phyloP scores from a whole-genome alignment of 768 basidiomycete species.

The Sporobolomyces phaffii region DNA sequence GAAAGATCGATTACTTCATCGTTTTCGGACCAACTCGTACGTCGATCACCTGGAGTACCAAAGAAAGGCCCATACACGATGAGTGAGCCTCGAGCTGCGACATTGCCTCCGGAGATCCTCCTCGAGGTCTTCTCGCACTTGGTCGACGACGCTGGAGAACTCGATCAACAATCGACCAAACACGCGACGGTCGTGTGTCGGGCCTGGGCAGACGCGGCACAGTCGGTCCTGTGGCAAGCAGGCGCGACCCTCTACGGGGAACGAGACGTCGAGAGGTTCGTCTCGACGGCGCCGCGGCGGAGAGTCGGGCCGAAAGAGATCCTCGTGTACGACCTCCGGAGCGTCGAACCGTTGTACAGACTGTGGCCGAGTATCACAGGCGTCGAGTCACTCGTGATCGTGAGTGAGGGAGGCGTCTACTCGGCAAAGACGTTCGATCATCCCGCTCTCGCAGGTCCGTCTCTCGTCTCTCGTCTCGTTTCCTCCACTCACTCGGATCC shows the following conservation, averaged over 20 bases:
- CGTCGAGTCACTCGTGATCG: not conserved
- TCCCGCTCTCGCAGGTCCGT: not conserved
- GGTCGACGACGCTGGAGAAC: not conserved
- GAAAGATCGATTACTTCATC: no score
- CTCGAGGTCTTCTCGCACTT: constrained; percentile 6
- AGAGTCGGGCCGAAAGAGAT: constrained; percentile 10
- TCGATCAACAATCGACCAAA: constrained; percentile 19
- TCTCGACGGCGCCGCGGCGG: not conserved
- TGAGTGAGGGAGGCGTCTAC: not conserved
- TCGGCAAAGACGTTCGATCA: not conserved
- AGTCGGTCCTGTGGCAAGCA: constrained; percentile 4
- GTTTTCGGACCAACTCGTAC: not conserved
- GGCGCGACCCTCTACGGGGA: constrained; percentile 1
- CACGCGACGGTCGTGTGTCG: constrained; percentile 12
- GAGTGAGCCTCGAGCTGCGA: not conserved
- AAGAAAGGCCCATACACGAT: not conserved
- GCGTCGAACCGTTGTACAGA: not conserved
- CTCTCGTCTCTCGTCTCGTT: not conserved
- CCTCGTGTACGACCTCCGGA: not conserved
- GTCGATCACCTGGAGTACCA: not conserved
- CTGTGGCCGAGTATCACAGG: not conserved
- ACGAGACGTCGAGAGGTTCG: constrained; percentile 1
- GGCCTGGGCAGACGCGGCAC: not conserved
- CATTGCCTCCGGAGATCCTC: not conserved
- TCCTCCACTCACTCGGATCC: not conserved